Evolutionary conservation across 2,329 filamentous ascomycete species (phyloP), one percentile per base, ranked within the genome.

Genomic region (Colletotrichum gloeosporioides): DNA sequence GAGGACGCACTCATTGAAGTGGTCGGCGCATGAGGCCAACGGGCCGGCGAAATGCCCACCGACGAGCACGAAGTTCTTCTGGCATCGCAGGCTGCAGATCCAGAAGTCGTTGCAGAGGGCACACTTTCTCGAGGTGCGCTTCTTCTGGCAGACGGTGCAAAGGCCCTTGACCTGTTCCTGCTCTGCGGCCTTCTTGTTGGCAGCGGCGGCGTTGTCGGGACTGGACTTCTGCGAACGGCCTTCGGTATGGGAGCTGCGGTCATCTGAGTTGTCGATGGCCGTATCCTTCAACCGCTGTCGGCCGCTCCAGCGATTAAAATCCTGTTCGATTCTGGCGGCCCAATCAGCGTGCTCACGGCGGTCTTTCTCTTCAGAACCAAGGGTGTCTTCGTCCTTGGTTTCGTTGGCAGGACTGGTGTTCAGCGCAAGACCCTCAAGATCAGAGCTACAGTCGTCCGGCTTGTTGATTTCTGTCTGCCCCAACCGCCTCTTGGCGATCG

Each of bases 1-100:
- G n/a, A n/a, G 3, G 44, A 49, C 44, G 10, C 44, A 49, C 44
- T 49, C 44, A 10, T 49, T 49, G 44, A 49, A 49, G 44, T 49
- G 44, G 1, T 22, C 44, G 0, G 44, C 9, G 44, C n/a, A 49
- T 4, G 44, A 22, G 0, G 39, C 18, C 39, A n/a, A 44, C 0
- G 39, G 39, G 1, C 39, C 39, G 8, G 3, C 39, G 16, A 44
- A n/a, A 1, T 44, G 39, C 1, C 39, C 39, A 18, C 39, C 39
- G 39, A 49, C n/a, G n/a, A 49, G 44, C 44, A 49, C 44, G 6
- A 49, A 49, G 44, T 0, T 22, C 44, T 49, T 10, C 7, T 49
- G 44, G 44, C n/a, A 49, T 22, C n/a, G 18, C 44, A 49, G 18
- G 44, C 44, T 49, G n/a, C 44, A 49, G n/a, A 49, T 22, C 44